Evolutionary conservation across 139 green algal genomes (phyloP).

Genomic region (Auxenochlorella protothecoides): DNA sequence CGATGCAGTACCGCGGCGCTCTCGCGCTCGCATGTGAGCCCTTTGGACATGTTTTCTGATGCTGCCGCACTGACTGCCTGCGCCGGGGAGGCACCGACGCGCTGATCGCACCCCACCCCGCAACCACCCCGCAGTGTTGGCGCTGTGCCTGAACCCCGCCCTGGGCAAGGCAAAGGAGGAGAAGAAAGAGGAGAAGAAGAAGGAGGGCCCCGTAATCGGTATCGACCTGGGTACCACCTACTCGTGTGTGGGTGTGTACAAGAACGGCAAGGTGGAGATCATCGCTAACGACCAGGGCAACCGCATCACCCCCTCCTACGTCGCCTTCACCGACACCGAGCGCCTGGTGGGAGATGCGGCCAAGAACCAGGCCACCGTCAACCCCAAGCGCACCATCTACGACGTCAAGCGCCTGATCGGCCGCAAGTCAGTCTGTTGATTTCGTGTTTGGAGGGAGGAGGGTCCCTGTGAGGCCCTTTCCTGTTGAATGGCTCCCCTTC

Average conservation of each 20-base stretch:
- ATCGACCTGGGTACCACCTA: slow-evolving; percentile 99
- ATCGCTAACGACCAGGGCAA: slow-evolving; percentile 97
- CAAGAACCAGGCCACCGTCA: slow-evolving; percentile 96
- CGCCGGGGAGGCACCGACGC: background rate
- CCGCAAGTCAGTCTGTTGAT: slow-evolving; percentile 58
- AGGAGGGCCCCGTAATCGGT: slow-evolving; percentile 78
- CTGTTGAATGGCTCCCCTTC: too few species aligned
- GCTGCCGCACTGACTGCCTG: background rate
- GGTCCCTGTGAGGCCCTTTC: too few species aligned
- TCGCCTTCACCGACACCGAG: slow-evolving; percentile 99
- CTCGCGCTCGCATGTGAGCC: background rate
- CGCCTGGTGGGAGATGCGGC: slow-evolving; percentile 95
- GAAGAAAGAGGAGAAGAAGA: slow-evolving; percentile 13
- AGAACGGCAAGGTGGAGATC: slow-evolving; percentile 85
- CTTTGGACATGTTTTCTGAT: background rate
- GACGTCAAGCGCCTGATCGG: slow-evolving; percentile 98
- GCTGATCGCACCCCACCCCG: too few species aligned
- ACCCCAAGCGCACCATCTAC: slow-evolving; percentile 90
- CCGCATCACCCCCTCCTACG: slow-evolving; percentile 97
- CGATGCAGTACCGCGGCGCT: too few species aligned
- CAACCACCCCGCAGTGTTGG: slow-evolving; percentile 9
- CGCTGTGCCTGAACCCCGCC: slow-evolving; percentile 1
- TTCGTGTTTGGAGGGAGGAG: too few species aligned
- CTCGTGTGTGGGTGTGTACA: slow-evolving; percentile 98
- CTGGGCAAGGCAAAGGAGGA: background rate